Base-by-base conservation (phyloP, 805 yeast genomes). In the Candida oleophila region DNA sequence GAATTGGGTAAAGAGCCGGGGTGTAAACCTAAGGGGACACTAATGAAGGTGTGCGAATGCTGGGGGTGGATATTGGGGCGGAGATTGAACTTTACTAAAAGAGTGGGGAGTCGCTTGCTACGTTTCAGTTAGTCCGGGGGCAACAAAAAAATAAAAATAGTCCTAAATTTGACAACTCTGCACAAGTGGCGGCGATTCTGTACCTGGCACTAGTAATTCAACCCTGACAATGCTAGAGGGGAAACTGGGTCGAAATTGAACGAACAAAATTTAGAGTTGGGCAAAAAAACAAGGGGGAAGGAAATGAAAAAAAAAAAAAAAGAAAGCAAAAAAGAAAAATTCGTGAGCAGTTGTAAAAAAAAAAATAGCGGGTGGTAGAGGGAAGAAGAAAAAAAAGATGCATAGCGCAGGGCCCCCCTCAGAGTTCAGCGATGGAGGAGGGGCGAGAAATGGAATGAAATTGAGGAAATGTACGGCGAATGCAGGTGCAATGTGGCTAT, bases 221-320 rank as follows among this genome's bases (percentile, higher is more conserved):
- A 42, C 36, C 44, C 39, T 42, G 42, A 42, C 35, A 45, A 41
- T 38, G n/a, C n/a, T 45, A 42, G 22, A 22, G 25, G 38, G 8
- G 19, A 22, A 22, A n/a, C 35, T 25, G 12, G 16, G 16, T 16
- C 12, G 20, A 18, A 4, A 40, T 4, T 4, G 40, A 12, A 4
- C n/a, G 8, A 7, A 22, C 22, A 16, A 40, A 40, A n/a, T 25
- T 30, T 12, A 22, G 34, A 40, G 33, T 16, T 11, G 18, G 42
- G 9, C n/a, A 21, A 19, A 33, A 22, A 41, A 18, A 18, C 12
- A 30, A 34, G 32, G 41, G 47, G 32, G 43, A 38, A 25, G 16
- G 32, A 30, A 28, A 2, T 12, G 4, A 14, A 14, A 32, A 18
- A 33, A 18, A 38, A 37, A 21, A 20, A 34, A 36, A 42, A 42